phyloP scores from a whole-genome alignment of 495 filamentous ascomycete genomes.

The Cudoniella acicularis region DNA sequence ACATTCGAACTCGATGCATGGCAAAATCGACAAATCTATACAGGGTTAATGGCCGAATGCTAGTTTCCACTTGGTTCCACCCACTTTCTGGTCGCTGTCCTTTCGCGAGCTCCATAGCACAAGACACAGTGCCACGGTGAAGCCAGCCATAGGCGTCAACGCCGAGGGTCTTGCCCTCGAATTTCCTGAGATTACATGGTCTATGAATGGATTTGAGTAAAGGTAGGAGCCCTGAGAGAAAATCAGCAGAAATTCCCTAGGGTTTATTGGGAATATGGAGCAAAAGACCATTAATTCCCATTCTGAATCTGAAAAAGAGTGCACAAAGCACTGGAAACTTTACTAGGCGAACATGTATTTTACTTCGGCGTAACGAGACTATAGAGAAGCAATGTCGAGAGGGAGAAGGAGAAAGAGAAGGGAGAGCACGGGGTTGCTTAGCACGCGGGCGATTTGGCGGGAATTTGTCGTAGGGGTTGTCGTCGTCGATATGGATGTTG shows the following conservation, averaged over 20 bases:
- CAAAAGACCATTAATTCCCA: slow-evolving; percentile 29
- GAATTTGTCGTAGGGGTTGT: background rate
- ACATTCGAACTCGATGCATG: slow-evolving; percentile 87
- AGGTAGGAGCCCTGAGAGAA: slow-evolving; percentile 73
- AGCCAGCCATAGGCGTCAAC: slow-evolving; percentile 99
- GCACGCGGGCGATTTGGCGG: background rate
- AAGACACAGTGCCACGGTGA: slow-evolving; percentile 87
- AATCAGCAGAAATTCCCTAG: slow-evolving; percentile 18
- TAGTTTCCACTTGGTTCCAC: slow-evolving; percentile 22
- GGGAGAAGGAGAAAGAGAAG: slow-evolving; percentile 1
- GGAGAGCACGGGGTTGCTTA: background rate
- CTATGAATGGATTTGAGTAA: slow-evolving; percentile 95
- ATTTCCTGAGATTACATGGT: slow-evolving; percentile 80
- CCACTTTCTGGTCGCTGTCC: slow-evolving; percentile 82
- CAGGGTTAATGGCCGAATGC: slow-evolving; percentile 12
- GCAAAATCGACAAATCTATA: slow-evolving; percentile 85
- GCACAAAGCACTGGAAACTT: slow-evolving; percentile 18
- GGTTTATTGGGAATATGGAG: background rate
- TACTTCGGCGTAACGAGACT: slow-evolving; percentile 7
- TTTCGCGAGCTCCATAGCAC: slow-evolving; percentile 85
- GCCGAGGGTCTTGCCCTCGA: slow-evolving; percentile 80
- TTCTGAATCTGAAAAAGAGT: slow-evolving; percentile 15
- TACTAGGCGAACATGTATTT: slow-evolving; percentile 16
- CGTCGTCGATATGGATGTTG: background rate
- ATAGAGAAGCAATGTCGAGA: slow-evolving; percentile 2